Conservation (phyloP, 306 rosid genomes). For the Castanospermum australe region DNA sequence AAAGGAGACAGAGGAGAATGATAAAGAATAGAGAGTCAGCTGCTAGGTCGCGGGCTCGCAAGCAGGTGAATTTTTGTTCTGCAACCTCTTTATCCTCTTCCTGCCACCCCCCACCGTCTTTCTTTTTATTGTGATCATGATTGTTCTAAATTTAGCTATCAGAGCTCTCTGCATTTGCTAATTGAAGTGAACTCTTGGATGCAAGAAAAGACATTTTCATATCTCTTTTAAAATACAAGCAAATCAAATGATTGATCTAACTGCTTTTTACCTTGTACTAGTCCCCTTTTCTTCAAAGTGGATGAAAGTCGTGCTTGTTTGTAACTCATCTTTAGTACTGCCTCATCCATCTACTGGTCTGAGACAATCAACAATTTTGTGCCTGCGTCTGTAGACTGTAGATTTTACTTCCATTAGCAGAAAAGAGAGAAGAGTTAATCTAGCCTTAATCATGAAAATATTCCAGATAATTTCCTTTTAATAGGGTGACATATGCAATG, state of each 20-base stretch:
- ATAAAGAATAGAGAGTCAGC: constrained; percentile 97
- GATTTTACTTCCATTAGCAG: background rate
- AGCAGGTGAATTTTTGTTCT: constrained; percentile 67
- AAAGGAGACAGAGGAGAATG: constrained; percentile 99
- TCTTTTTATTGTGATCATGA: background rate
- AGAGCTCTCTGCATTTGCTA: constrained; percentile 1
- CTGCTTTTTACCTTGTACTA: constrained; percentile 5
- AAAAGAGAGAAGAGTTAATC: constrained; percentile 9
- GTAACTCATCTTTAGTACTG: background rate
- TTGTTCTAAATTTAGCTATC: constrained; percentile 11
- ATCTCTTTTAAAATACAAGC: background rate
- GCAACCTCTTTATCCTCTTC: background rate
- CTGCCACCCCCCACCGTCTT: too few species aligned
- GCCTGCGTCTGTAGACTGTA: background rate
- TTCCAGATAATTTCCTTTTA: background rate
- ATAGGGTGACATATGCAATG: background rate
- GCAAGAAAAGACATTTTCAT: background rate
- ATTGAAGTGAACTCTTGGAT: constrained; percentile 19
- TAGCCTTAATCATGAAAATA: background rate
- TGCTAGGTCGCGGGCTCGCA: constrained; percentile 96
- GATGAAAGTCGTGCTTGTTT: constrained; percentile 1
- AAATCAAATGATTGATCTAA: background rate
- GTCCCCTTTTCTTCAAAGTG: background rate
- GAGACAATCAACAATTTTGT: background rate
- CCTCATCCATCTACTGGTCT: background rate